Evolutionary conservation across 75 land plant genomes (phyloP).

Genomic region (Picea sitchensis): DNA sequence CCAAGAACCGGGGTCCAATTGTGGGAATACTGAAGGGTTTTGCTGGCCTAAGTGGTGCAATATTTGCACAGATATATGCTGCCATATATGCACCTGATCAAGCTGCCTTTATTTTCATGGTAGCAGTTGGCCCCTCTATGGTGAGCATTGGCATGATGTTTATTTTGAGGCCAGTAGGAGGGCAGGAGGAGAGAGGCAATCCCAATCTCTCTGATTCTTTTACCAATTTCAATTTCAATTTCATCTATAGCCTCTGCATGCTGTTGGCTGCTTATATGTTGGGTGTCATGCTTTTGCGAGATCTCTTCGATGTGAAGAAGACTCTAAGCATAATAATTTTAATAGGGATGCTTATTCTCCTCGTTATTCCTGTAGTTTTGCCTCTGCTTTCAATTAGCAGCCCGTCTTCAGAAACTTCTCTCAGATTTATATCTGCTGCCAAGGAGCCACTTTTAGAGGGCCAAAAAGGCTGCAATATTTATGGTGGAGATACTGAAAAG

Average conservation of each 20-base stretch:
- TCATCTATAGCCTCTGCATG: constrained; percentile 63
- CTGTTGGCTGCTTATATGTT: constrained; percentile 74
- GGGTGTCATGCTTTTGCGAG: constrained; percentile 81
- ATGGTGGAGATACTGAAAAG: constrained; percentile 1
- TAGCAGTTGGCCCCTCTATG: constrained; percentile 86
- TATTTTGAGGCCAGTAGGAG: constrained; percentile 69
- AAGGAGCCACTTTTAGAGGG: constrained; percentile 41
- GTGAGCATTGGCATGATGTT: constrained; percentile 75
- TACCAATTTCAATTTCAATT: constrained; percentile 35
- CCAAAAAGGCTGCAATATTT: constrained; percentile 16
- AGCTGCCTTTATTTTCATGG: constrained; percentile 78
- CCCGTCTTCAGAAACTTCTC: constrained; percentile 9
- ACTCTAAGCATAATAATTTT: constrained; percentile 36
- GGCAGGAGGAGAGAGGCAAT: constrained; percentile 44
- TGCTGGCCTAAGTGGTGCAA: constrained; percentile 90
- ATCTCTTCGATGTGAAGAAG: constrained; percentile 47
- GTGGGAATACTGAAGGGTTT: constrained; percentile 97
- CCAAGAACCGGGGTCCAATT: constrained; percentile 80
- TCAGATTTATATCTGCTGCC: constrained; percentile 8
- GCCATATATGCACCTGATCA: constrained; percentile 74
- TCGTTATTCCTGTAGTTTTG: constrained; percentile 51
- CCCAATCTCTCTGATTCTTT: background rate
- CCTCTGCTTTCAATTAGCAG: constrained; percentile 36
- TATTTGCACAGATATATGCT: constrained; percentile 72
- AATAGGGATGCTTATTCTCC: constrained; percentile 38